Percentiles rank a stretch among this genome's conserved stretches.
phyloP scores from a whole-genome alignment of 768 basidiomycete species.

The Naganishia kalamii region DNA sequence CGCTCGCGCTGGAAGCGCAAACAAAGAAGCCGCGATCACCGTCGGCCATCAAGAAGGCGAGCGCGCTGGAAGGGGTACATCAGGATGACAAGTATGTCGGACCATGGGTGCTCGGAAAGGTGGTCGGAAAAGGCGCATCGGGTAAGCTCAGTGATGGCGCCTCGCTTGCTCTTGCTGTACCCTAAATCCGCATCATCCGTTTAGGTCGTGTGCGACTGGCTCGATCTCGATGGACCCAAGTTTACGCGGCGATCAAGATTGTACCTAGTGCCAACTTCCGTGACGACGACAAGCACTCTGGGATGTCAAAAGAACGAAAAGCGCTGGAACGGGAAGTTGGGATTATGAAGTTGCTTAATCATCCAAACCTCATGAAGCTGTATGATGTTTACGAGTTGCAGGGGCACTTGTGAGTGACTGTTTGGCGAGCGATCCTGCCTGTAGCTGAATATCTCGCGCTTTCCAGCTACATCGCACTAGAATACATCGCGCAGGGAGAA shows the following conservation, averaged over 20 bases:
- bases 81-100: slow-evolving; percentile 54
- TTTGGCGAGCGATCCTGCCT: neutral
- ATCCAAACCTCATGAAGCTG: slow-evolving; percentile 90
- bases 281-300: neutral
- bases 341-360: slow-evolving; percentile 99
- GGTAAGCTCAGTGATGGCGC: slow-evolving; percentile 50
- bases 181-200: neutral
- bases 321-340: slow-evolving; percentile 91
- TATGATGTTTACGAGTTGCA: slow-evolving; percentile 94
- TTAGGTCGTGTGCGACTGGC: slow-evolving; percentile 80
- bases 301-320: slow-evolving; percentile 57
- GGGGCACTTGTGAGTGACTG: slow-evolving; percentile 58
- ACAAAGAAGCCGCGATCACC: neutral
- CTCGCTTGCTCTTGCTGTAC: too few relatives aligned
- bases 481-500: slow-evolving; percentile 93
- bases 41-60: neutral
- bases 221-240: slow-evolving; percentile 72
- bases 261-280: slow-evolving; percentile 52
- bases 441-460: neutral
- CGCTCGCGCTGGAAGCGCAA: neutral
- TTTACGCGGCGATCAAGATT: slow-evolving; percentile 93
- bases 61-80: neutral
- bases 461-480: slow-evolving; percentile 69
- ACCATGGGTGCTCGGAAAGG: slow-evolving; percentile 73
- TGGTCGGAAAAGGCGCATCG: slow-evolving; percentile 71